These are phyloP conservation scores for Aspergillus neotritici DNA, from an alignment of 2,329 filamentous ascomycete species.

Conservation along the genomic window DNA sequence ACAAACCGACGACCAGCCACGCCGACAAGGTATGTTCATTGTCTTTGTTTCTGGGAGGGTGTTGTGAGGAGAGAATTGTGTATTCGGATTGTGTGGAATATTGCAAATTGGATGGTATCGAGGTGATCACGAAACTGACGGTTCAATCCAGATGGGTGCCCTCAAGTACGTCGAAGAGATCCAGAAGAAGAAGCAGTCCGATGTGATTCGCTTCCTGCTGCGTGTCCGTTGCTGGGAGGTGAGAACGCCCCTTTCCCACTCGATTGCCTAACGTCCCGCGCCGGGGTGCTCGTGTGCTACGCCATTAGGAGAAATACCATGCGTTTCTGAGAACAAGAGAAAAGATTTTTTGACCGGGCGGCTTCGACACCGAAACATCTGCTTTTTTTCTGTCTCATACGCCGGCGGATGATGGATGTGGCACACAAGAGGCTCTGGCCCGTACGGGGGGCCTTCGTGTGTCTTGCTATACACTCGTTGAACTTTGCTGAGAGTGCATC, in stretches of 20 bases:
- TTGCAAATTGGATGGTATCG: no score
- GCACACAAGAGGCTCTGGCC: slow-evolving; percentile 31
- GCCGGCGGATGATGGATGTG: slow-evolving; percentile 43
- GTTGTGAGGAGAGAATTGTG: no score
- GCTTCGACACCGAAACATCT: slow-evolving; percentile 23
- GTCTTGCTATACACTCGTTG: slow-evolving; percentile 97
- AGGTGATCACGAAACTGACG: slow-evolving; percentile 10
- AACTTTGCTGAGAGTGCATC: slow-evolving; percentile 99
- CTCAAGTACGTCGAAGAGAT: slow-evolving; percentile 99
- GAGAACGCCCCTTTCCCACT: slow-evolving; percentile 37
- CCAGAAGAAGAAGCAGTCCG: slow-evolving; percentile 99
- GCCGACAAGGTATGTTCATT: slow-evolving; percentile 41
- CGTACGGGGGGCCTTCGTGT: slow-evolving; percentile 28
- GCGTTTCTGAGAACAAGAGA: slow-evolving; percentile 16
- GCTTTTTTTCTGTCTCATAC: no score
- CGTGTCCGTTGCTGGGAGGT: slow-evolving; percentile 99
- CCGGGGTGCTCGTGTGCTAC: slow-evolving; percentile 31
- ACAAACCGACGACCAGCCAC: slow-evolving; percentile 38
- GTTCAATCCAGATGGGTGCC: slow-evolving; percentile 75
- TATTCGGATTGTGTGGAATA: no score
- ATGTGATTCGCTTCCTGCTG: slow-evolving; percentile 99
- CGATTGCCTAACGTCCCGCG: slow-evolving; percentile 34
- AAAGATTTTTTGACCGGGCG: slow-evolving; percentile 23
- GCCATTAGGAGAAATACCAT: slow-evolving; percentile 26
- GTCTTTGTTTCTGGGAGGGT: not conserved